Conservation (phyloP, 257 asterid genomes). For the Lycium ferocissimum region DNA sequence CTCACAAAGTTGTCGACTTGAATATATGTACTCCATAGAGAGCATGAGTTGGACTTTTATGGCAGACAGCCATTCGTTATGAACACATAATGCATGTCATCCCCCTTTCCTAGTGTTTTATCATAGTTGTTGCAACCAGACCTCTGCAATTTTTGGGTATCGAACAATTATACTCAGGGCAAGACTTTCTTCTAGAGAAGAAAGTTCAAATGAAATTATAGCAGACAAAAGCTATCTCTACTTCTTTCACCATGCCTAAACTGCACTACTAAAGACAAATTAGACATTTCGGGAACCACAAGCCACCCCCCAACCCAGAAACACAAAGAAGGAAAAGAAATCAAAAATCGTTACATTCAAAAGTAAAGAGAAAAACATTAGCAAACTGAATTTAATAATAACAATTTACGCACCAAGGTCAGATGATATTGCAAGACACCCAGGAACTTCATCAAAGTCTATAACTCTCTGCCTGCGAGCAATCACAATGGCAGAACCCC, state of each 20-base stretch:
- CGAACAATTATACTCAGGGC: background rate
- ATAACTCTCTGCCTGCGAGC: background rate
- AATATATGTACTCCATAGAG: background rate
- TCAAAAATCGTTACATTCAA: background rate
- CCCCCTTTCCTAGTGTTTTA: background rate
- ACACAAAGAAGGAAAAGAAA: background rate
- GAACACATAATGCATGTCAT: background rate
- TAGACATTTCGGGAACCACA: background rate
- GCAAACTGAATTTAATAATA: background rate
- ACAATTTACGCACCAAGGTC: background rate
- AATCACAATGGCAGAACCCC: background rate
- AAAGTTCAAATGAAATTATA: background rate
- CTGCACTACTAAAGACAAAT: background rate
- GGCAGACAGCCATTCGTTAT: background rate
- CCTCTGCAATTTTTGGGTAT: background rate
- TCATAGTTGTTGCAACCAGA: background rate
- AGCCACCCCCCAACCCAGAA: background rate
- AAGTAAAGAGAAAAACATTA: background rate
- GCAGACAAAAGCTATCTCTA: background rate
- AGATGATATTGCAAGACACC: background rate
- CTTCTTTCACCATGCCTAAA: background rate
- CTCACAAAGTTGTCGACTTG: background rate
- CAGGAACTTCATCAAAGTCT: constrained; percentile 1
- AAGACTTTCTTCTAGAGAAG: background rate
- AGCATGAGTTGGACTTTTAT: background rate